Percentiles rank a stretch among this genome's conserved stretches.
phyloP scores from a whole-genome alignment of 805 yeast genomes.

The Jamesozyma spencerorum region DNA sequence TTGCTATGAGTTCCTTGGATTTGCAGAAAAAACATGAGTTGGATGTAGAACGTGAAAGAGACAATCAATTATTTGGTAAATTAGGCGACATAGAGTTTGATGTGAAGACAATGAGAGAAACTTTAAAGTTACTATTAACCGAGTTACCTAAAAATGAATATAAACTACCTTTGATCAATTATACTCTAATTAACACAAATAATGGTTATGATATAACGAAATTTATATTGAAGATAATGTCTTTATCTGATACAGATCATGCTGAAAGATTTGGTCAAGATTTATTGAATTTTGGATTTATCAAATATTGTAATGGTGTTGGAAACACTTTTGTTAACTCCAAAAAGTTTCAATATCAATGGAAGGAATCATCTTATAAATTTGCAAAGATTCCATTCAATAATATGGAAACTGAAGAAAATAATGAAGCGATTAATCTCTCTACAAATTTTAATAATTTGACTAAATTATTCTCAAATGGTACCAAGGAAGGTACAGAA shows the following conservation, averaged over 20 bases:
- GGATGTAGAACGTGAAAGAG: slow-evolving; percentile 21
- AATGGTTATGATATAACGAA: slow-evolving; percentile 29
- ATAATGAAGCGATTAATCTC: neutral
- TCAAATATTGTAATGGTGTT: slow-evolving; percentile 45
- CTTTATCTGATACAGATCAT: slow-evolving; percentile 36
- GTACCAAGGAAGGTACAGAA: neutral
- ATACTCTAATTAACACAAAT: slow-evolving; percentile 25
- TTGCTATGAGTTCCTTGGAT: slow-evolving; percentile 19
- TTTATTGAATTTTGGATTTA: slow-evolving; percentile 48
- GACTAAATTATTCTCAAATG: slow-evolving; percentile 1
- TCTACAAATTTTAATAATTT: neutral
- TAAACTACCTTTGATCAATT: slow-evolving; percentile 50
- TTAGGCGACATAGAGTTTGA: slow-evolving; percentile 26
- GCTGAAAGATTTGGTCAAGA: slow-evolving; percentile 73
- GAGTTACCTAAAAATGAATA: slow-evolving; percentile 46
- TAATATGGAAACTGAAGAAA: neutral
- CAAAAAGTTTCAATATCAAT: slow-evolving; percentile 66
- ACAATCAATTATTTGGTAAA: slow-evolving; percentile 22
- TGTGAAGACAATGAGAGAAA: slow-evolving; percentile 31
- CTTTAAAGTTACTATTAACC: slow-evolving; percentile 35
- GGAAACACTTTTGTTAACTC: slow-evolving; percentile 72
- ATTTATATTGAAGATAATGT: slow-evolving; percentile 22
- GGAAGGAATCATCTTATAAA: slow-evolving; percentile 64
- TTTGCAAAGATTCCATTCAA: slow-evolving; percentile 33
- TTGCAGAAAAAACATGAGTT: slow-evolving; percentile 19